Evolutionary conservation across 192 early-diverging fungal species (phyloP).

Genomic region (Coemansia umbellata): DNA sequence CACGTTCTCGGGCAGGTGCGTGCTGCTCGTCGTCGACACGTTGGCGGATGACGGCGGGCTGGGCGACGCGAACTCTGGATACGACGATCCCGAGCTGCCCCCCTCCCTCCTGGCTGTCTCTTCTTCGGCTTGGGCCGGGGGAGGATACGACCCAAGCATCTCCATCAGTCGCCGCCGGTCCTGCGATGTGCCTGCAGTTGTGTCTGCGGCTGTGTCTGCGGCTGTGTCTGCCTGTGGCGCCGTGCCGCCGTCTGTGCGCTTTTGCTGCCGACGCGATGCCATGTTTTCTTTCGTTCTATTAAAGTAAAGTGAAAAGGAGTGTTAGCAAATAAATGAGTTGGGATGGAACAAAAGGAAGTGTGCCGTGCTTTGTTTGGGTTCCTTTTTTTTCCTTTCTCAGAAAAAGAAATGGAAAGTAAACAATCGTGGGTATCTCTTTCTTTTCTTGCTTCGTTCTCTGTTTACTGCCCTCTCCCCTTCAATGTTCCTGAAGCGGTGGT

Average conservation of each 20-base stretch:
- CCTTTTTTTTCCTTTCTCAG: no score
- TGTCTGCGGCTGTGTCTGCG: not conserved
- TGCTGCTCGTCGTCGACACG: conserved; percentile 34
- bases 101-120: not conserved
- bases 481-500: no score
- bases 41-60: conserved; percentile 45
- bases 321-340: no score
- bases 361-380: no score
- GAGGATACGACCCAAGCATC: conserved; percentile 26
- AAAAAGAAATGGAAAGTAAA: no score
- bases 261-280: not conserved
- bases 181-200: conserved; percentile 4
- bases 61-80: conserved; percentile 39
- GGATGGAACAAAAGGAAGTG: no score
- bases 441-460: no score
- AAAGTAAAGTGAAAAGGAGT: no score
- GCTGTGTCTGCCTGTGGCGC: not conserved
- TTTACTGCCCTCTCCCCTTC: no score
- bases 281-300: conserved; percentile 3
- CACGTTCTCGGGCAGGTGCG: conserved; percentile 36
- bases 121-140: not conserved
- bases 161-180: conserved; percentile 29
- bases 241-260: conserved; percentile 1
- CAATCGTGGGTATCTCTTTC: no score
- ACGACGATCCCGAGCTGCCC: conserved; percentile 40